Evolutionary conservation across 2,329 filamentous ascomycete species (phyloP).

Genomic region (Penicillium corylophilum): DNA sequence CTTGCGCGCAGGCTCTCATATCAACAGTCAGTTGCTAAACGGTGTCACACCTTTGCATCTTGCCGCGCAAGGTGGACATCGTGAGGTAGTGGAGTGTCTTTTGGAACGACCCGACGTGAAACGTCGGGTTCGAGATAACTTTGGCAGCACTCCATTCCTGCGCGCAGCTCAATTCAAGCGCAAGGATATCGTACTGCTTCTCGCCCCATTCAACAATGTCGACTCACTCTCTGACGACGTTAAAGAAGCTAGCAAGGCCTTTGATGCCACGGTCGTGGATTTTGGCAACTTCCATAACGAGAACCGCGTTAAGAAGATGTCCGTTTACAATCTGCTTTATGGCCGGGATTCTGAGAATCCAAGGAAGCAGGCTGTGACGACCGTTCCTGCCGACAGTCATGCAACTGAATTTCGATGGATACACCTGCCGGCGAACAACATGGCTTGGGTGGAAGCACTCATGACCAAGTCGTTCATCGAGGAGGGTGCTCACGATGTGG

Average conservation of each 20-base stretch:
- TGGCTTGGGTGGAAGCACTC: conserved; percentile 62
- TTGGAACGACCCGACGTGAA: conserved; percentile 34
- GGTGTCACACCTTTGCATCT: conserved; percentile 42
- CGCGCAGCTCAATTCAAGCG: conserved; percentile 42
- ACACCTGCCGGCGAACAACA: conserved; percentile 55
- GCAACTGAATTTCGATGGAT: conserved; percentile 54
- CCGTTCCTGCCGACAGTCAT: conserved; percentile 48
- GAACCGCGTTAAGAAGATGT: conserved; percentile 48
- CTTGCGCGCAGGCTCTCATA: conserved; percentile 36
- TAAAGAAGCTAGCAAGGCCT: conserved; percentile 47
- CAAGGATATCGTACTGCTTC: conserved; percentile 36
- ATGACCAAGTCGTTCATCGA: conserved; percentile 66
- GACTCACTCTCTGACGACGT: conserved; percentile 40
- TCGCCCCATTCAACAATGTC: conserved; percentile 40
- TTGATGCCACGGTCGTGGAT: conserved; percentile 55
- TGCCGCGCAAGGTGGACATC: conserved; percentile 41
- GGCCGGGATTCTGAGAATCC: conserved; percentile 48
- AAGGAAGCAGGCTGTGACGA: conserved; percentile 49
- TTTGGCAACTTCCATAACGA: conserved; percentile 49
- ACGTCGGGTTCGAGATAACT: conserved; percentile 36
- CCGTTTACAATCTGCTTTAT: conserved; percentile 55
- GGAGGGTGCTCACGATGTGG: conserved; percentile 60
- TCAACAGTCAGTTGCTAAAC: conserved; percentile 41
- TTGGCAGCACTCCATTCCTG: conserved; percentile 42
- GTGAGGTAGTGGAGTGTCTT: conserved; percentile 37